Evolutionary conservation across 2,329 filamentous ascomycete genomes (phyloP).

Genomic region (Colletotrichum limetticola): DNA sequence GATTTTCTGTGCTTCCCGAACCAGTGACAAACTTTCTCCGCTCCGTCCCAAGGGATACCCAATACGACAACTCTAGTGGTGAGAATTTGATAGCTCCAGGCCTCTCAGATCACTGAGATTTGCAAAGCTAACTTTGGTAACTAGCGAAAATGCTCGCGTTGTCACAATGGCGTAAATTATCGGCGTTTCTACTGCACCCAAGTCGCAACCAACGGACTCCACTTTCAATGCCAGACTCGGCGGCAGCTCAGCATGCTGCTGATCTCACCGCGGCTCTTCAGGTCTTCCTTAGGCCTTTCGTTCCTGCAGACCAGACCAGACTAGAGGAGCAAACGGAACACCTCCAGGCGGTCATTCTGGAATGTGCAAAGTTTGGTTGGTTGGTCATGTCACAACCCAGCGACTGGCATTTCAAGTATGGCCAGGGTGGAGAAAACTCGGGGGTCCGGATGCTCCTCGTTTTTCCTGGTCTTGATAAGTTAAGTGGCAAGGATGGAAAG

Average conservation of each 20-base stretch:
- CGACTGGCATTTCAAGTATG: conserved; percentile 49
- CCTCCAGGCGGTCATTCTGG: conserved; percentile 51
- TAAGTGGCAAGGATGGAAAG: conserved; percentile 40
- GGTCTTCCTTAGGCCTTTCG: conserved; percentile 47
- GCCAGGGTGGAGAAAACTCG: background rate
- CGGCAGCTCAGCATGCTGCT: conserved; percentile 44
- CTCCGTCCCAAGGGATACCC: conserved; percentile 41
- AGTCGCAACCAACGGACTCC: conserved; percentile 48
- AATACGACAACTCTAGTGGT: conserved; percentile 43
- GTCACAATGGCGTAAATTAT: conserved; percentile 54
- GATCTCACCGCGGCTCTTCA: conserved; percentile 47
- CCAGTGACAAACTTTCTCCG: conserved; percentile 44
- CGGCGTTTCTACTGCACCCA: conserved; percentile 54
- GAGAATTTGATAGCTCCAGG: conserved; percentile 24
- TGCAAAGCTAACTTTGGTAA: background rate
- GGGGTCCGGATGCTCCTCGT: conserved; percentile 37
- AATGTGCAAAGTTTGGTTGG: conserved; percentile 54
- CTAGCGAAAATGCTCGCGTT: conserved; percentile 46
- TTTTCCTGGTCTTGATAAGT: conserved; percentile 44
- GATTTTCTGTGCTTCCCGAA: conserved; percentile 49
- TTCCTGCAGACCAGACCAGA: conserved; percentile 39
- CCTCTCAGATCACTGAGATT: too few relatives aligned
- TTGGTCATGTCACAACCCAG: conserved; percentile 54
- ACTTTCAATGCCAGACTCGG: conserved; percentile 43
- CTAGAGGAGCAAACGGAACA: conserved; percentile 49